phyloP scores from a whole-genome alignment of 2,329 filamentous ascomycete genomes.

The Pseudopithomyces chartarum region DNA sequence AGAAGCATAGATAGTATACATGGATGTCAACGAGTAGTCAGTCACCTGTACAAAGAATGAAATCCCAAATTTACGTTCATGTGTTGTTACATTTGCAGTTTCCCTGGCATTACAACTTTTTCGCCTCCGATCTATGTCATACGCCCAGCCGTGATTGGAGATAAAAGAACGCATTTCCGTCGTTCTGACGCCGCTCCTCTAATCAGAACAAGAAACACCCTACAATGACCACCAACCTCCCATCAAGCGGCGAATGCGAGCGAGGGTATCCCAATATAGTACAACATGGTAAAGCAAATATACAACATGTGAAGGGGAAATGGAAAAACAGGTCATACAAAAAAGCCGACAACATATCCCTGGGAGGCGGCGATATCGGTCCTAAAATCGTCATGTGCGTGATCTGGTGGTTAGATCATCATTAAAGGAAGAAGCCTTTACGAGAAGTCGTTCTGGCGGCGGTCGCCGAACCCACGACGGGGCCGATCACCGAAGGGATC shows the following conservation, averaged over 20 bases:
- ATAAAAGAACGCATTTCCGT: neutral
- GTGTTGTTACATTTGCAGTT: too few relatives aligned
- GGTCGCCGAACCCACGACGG: neutral
- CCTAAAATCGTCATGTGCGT: neutral
- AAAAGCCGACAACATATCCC: neutral
- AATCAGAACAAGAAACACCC: neutral
- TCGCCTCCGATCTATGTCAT: neutral
- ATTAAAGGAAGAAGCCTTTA: neutral
- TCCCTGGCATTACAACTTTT: slow-evolving; percentile 2
- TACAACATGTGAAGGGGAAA: slow-evolving; percentile 5
- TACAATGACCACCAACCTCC: neutral
- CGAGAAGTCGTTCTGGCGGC: neutral
- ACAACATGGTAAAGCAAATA: slow-evolving; percentile 5
- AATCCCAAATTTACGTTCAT: too few relatives aligned
- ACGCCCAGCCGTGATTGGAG: slow-evolving; percentile 9
- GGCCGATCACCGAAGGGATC: neutral
- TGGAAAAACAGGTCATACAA: neutral
- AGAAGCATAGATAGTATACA: too few relatives aligned
- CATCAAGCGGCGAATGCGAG: neutral
- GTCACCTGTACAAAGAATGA: too few relatives aligned
- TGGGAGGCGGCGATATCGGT: neutral
- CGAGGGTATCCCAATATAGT: slow-evolving; percentile 15
- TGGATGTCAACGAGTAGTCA: too few relatives aligned
- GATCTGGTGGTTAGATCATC: neutral
- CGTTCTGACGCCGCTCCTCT: neutral